phyloP scores from a whole-genome alignment of 2,329 filamentous ascomycete genomes.

The Cladosporium phlei region DNA sequence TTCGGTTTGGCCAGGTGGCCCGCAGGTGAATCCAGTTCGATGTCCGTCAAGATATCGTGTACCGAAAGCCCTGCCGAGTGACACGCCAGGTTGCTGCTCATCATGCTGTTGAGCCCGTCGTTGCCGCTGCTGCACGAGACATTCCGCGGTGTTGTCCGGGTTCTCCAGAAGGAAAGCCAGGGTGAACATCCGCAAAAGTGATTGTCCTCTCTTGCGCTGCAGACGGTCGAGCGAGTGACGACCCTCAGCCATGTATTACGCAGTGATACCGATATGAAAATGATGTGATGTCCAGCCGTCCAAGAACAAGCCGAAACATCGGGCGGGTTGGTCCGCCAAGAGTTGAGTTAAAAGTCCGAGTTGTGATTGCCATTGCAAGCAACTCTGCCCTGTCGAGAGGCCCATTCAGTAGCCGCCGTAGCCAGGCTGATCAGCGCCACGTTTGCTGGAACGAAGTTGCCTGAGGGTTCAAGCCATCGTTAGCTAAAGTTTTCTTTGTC shows the following conservation, averaged over 20 bases:
- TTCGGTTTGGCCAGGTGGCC: constrained; percentile 12
- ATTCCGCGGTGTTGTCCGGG: background rate
- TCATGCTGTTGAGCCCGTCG: constrained; percentile 13
- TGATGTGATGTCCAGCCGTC: constrained; percentile 18
- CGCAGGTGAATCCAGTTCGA: constrained; percentile 25
- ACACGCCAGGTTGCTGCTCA: constrained; percentile 30
- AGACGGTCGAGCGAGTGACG: constrained; percentile 11
- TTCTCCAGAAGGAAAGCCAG: background rate
- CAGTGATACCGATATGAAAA: constrained; percentile 31
- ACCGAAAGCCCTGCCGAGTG: constrained; percentile 36
- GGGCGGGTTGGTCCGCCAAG: constrained; percentile 12
- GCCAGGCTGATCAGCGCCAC: constrained; percentile 45
- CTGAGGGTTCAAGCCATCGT: constrained; percentile 38
- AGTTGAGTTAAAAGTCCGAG: constrained; percentile 16
- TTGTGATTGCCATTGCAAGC: constrained; percentile 27
- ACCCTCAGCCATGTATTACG: constrained; percentile 23
- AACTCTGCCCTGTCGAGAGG: constrained; percentile 32
- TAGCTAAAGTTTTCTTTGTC: constrained; percentile 47
- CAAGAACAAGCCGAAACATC: constrained; percentile 18
- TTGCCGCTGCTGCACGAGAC: constrained; percentile 13
- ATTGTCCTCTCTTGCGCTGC: constrained; percentile 10
- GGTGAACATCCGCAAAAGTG: constrained; percentile 5
- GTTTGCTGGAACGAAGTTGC: constrained; percentile 50
- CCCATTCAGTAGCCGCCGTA: constrained; percentile 46
- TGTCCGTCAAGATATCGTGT: constrained; percentile 17